phyloP scores from a whole-genome alignment of 805 yeast genomes.

The Candida tallmaniae region DNA sequence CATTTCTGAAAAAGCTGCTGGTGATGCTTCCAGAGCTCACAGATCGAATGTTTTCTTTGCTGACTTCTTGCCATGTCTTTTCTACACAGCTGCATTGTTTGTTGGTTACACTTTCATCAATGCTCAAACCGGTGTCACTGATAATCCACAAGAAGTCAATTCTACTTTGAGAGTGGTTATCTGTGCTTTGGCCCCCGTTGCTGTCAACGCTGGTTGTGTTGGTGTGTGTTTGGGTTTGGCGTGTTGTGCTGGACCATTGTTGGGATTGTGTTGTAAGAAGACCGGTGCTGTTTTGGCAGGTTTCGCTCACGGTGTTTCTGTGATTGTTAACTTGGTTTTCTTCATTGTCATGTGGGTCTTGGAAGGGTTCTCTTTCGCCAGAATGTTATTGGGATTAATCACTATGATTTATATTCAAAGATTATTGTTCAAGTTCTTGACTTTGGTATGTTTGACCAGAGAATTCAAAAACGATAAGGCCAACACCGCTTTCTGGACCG shows the following conservation, averaged over 20 bases:
- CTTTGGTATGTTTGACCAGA: slow-evolving; percentile 76
- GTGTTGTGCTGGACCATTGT: slow-evolving; percentile 96
- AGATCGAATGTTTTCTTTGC: slow-evolving; percentile 73
- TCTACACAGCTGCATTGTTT: slow-evolving; percentile 67
- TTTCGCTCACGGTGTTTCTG: slow-evolving; percentile 93
- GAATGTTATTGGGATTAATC: slow-evolving; percentile 81
- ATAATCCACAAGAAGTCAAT: slow-evolving; percentile 50
- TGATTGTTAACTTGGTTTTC: slow-evolving; percentile 78
- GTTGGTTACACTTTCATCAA: slow-evolving; percentile 77
- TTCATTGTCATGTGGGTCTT: slow-evolving; percentile 96
- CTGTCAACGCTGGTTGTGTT: slow-evolving; percentile 80
- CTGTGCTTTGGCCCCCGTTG: slow-evolving; percentile 89
- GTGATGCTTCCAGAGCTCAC: slow-evolving; percentile 72
- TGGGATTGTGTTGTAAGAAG: slow-evolving; percentile 93
- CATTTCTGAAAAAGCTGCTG: slow-evolving; percentile 61
- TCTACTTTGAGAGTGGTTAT: slow-evolving; percentile 67
- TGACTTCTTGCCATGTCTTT: slow-evolving; percentile 69
- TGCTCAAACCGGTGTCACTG: slow-evolving; percentile 78
- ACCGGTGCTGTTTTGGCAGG: slow-evolving; percentile 96
- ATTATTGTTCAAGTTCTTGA: slow-evolving; percentile 77
- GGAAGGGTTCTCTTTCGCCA: slow-evolving; percentile 86
- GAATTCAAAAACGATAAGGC: slow-evolving; percentile 95
- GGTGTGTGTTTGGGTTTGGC: slow-evolving; percentile 75
- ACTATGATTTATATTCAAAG: slow-evolving; percentile 87
- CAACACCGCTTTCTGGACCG: slow-evolving; percentile 99